A percentile compares a stretch with the other conserved stretches of the same genome.
phyloP scores from a whole-genome alignment of 345 rosid species.

The Noccaea bulbosa region DNA sequence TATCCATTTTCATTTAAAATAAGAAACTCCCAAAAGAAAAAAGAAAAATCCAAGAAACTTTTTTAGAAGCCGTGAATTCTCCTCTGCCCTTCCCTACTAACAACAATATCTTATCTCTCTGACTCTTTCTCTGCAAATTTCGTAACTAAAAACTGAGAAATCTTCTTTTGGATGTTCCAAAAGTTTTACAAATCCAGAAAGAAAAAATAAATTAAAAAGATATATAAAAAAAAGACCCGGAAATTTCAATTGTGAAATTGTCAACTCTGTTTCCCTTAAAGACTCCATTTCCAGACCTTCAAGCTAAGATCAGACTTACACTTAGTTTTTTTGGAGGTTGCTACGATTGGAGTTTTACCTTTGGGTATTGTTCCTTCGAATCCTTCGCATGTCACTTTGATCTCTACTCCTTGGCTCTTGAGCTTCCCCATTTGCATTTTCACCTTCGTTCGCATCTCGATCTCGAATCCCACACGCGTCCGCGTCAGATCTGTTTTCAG shows the following conservation, averaged over 20 bases:
- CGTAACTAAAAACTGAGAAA: conserved; percentile 40
- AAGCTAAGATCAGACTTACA: conserved; percentile 86
- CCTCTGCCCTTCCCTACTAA: conserved; percentile 32
- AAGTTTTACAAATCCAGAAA: conserved; percentile 38
- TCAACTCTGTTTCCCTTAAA: not conserved
- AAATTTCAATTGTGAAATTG: conserved; percentile 24
- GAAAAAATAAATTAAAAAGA: not conserved
- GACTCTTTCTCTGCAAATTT: conserved; percentile 34
- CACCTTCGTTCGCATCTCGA: conserved; percentile 72
- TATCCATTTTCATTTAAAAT: conserved; percentile 10
- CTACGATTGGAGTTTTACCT: conserved; percentile 72
- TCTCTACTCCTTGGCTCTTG: conserved; percentile 77
- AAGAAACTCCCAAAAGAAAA: conserved; percentile 28
- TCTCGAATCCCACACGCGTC: conserved; percentile 53
- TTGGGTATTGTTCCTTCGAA: conserved; percentile 67
- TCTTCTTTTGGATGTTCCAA: conserved; percentile 42
- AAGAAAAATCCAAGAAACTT: conserved; percentile 7
- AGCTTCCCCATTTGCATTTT: conserved; percentile 58
- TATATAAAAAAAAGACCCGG: not conserved
- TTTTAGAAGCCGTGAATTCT: conserved; percentile 35
- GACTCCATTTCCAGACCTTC: conserved; percentile 90
- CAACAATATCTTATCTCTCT: conserved; percentile 38
- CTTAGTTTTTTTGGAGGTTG: conserved; percentile 51
- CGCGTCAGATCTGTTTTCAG: conserved; percentile 81
- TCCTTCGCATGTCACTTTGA: conserved; percentile 72